phyloP scores from a whole-genome alignment of 169 alveolate species.

The Babesia bigemina region DNA sequence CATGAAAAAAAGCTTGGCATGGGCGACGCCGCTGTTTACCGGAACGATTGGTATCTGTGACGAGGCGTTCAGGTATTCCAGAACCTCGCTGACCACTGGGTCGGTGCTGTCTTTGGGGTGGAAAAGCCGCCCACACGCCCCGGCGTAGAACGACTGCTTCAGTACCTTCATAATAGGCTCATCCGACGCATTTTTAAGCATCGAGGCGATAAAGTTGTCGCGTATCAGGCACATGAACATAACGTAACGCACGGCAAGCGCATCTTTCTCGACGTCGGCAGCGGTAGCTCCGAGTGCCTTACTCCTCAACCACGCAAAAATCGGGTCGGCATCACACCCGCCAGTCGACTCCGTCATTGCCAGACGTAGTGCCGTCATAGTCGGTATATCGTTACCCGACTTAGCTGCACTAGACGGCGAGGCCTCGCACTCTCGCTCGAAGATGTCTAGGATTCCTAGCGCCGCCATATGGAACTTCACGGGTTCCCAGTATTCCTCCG shows the following conservation, averaged over 20 bases:
- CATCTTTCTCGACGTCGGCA: neutral
- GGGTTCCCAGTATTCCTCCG: conserved; percentile 5
- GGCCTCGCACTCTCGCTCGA: conserved; percentile 15
- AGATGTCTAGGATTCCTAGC: conserved; percentile 1
- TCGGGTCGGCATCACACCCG: neutral
- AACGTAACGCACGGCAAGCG: neutral
- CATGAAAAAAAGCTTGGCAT: conserved; percentile 40
- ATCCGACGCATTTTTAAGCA: no score
- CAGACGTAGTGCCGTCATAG: neutral
- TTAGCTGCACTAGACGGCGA: neutral
- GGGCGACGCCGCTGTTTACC: neutral
- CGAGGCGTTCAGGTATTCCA: conserved; percentile 12
- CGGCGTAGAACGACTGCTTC: conserved; percentile 10
- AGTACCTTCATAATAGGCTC: neutral
- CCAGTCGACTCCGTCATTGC: neutral
- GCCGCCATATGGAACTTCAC: conserved; percentile 6
- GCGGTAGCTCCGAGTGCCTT: neutral
- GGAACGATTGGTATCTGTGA: conserved; percentile 1
- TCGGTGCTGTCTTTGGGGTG: neutral
- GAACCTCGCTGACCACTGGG: neutral
- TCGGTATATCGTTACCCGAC: neutral
- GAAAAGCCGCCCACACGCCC: neutral
- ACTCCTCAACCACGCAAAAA: neutral
- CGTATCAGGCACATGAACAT: neutral
- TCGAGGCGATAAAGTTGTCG: neutral